Conservation (phyloP, 2,329 filamentous ascomycete species). For the Neonectria ditissima region DNA sequence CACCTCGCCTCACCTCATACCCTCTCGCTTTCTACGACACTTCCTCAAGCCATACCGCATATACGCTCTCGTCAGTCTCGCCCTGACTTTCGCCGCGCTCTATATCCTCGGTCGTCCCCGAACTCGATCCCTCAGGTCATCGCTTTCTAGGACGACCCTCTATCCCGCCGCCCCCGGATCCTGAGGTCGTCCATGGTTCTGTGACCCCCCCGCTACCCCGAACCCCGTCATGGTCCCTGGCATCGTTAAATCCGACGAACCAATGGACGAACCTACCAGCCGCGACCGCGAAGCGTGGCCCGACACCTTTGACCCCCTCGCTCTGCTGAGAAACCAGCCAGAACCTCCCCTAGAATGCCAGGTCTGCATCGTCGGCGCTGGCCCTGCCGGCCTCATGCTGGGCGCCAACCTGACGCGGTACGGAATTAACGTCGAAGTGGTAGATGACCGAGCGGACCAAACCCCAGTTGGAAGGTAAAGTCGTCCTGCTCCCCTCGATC, state of each 20-base stretch:
- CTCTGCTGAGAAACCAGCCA: constrained; percentile 61
- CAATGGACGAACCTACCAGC: constrained; percentile 42
- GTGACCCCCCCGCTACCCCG: constrained; percentile 28
- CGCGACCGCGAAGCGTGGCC: constrained; percentile 48
- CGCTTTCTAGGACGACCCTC: constrained; percentile 43
- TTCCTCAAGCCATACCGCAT: constrained; percentile 10
- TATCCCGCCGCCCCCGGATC: constrained; percentile 34
- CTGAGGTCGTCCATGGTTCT: constrained; percentile 47
- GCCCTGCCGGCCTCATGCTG: constrained; percentile 68
- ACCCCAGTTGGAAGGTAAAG: constrained; percentile 72
- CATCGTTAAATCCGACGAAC: constrained; percentile 48
- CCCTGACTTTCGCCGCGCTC: constrained; percentile 19
- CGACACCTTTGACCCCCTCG: constrained; percentile 58
- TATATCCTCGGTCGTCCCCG: constrained; percentile 11
- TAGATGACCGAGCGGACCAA: constrained; percentile 76
- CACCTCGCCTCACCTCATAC: constrained; percentile 29
- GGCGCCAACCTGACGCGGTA: constrained; percentile 70
- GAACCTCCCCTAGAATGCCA: constrained; percentile 59
- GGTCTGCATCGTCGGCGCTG: constrained; percentile 67
- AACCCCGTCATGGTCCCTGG: constrained; percentile 48
- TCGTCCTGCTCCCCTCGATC: constrained; percentile 1
- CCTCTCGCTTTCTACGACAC: constrained; percentile 29
- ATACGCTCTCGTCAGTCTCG: constrained; percentile 23
- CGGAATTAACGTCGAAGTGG: constrained; percentile 72
- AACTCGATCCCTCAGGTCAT: constrained; percentile 17